A percentile compares a stretch with the other conserved stretches of the same genome.
phyloP scores from a whole-genome alignment of 768 basidiomycete genomes.

The Obba rivulosa region DNA sequence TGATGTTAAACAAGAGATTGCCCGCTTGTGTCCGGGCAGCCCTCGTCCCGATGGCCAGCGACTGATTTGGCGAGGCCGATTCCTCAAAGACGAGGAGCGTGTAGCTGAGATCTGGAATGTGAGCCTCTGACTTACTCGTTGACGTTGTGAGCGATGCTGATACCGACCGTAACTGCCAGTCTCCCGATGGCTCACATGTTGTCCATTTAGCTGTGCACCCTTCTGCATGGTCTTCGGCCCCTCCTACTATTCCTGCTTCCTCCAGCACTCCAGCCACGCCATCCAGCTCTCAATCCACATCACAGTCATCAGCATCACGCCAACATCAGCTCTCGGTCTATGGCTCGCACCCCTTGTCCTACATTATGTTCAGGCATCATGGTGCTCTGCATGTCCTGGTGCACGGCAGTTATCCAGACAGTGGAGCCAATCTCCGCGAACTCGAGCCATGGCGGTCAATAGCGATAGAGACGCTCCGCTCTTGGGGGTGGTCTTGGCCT shows the following conservation, averaged over 20 bases:
- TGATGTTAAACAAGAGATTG: conserved; percentile 67
- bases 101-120: conserved; percentile 71
- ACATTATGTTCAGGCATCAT: conserved; percentile 22
- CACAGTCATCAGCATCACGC: too few relatives aligned
- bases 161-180: conserved; percentile 30
- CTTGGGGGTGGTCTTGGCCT: conserved; percentile 39
- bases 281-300: too few relatives aligned
- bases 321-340: too few relatives aligned
- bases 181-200: conserved; percentile 49
- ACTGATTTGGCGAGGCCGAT: conserved; percentile 71
- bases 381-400: conserved; percentile 18
- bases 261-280: background rate
- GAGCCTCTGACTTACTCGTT: conserved; percentile 12
- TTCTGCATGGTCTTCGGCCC: conserved; percentile 65
- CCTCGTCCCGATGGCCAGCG: conserved; percentile 70
- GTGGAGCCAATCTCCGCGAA: conserved; percentile 2
- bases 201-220: conserved; percentile 79
- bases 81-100: conserved; percentile 58
- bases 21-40: conserved; percentile 50
- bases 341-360: conserved; percentile 7
- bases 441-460: conserved; percentile 10
- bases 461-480: conserved; percentile 25
- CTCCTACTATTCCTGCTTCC: conserved; percentile 24
- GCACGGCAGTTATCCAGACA: background rate
- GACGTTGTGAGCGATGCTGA: conserved; percentile 2